Percentiles rank a stretch among this genome's conserved stretches.
Evolutionary conservation across 176 grass and related monocot genomes (phyloP).

Genomic region (Avena atlantica): DNA sequence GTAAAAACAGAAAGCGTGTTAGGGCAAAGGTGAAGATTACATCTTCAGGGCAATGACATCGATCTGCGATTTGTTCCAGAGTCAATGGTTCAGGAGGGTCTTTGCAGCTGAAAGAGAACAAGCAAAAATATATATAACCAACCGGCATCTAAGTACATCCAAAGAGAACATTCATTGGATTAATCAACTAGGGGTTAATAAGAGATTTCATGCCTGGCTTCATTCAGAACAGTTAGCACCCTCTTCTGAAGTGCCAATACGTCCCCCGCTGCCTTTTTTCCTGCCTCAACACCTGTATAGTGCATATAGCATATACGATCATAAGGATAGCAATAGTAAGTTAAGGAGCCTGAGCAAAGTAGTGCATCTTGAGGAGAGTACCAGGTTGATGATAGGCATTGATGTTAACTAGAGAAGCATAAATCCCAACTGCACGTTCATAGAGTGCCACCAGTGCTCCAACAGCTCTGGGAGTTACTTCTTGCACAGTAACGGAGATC

Average conservation of each 20-base stretch:
- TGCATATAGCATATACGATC: slow-evolving; percentile 35
- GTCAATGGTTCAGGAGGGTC: slow-evolving; percentile 84
- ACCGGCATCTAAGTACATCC: not conserved
- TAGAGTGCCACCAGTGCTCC: slow-evolving; percentile 95
- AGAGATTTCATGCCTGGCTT: slow-evolving; percentile 74
- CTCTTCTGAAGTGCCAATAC: slow-evolving; percentile 98
- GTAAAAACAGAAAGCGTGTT: not conserved
- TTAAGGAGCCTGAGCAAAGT: slow-evolving; percentile 20
- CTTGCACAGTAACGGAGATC: slow-evolving; percentile 91
- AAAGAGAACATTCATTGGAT: slow-evolving; percentile 1
- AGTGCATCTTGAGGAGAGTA: slow-evolving; percentile 38
- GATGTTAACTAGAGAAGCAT: slow-evolving; percentile 92
- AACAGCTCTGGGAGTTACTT: slow-evolving; percentile 88
- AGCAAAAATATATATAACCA: slow-evolving; percentile 30
- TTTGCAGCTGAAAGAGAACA: slow-evolving; percentile 79
- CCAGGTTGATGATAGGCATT: slow-evolving; percentile 99
- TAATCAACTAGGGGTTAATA: slow-evolving; percentile 13
- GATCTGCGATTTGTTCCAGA: slow-evolving; percentile 85
- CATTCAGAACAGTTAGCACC: slow-evolving; percentile 83
- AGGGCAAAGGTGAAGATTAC: slow-evolving; percentile 50
- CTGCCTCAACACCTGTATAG: slow-evolving; percentile 89
- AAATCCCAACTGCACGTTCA: slow-evolving; percentile 96
- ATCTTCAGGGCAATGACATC: slow-evolving; percentile 80
- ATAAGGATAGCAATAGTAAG: slow-evolving; percentile 11
- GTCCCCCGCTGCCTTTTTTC: slow-evolving; percentile 97